These are phyloP conservation scores for Setaria italica DNA, from an alignment of 202 grass and related monocot genomes.

Conservation along the genomic window DNA sequence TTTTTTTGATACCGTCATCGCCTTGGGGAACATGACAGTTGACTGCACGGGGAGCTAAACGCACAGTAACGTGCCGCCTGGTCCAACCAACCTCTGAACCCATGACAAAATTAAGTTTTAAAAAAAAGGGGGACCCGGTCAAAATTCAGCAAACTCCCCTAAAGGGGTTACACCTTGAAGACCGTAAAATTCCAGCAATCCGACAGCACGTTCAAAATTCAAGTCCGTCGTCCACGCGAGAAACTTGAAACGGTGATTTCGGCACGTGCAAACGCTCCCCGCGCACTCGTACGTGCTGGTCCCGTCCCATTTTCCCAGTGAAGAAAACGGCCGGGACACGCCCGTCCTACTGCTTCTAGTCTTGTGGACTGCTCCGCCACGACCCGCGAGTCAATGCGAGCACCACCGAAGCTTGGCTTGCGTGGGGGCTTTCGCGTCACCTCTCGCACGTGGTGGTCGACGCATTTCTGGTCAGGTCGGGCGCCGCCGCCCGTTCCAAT, in stretches of 20 bases:
- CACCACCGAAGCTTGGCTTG: neutral
- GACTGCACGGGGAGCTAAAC: too few species aligned
- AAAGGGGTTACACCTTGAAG: neutral
- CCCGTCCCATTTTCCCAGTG: neutral
- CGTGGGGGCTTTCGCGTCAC: neutral
- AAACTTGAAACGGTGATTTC: neutral
- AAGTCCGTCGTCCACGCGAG: constrained; percentile 2
- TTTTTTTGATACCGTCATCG: too few species aligned
- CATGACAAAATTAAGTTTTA: too few species aligned
- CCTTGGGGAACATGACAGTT: too few species aligned
- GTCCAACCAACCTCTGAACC: too few species aligned
- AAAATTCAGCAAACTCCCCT: constrained; percentile 2
- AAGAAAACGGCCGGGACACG: too few species aligned
- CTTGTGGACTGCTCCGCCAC: too few species aligned
- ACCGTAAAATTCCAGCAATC: neutral
- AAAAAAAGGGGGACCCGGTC: neutral
- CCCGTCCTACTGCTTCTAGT: too few species aligned
- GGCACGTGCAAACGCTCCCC: neutral
- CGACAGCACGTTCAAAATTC: neutral
- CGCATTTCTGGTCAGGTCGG: neutral
- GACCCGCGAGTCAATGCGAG: neutral
- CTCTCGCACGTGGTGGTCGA: neutral
- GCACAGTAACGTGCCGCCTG: too few species aligned
- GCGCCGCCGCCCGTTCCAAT: neutral
- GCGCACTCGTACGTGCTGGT: too few species aligned